These are phyloP conservation scores for Raphanus sativus DNA, from an alignment of 345 rosid genomes.

Conservation along the genomic window DNA sequence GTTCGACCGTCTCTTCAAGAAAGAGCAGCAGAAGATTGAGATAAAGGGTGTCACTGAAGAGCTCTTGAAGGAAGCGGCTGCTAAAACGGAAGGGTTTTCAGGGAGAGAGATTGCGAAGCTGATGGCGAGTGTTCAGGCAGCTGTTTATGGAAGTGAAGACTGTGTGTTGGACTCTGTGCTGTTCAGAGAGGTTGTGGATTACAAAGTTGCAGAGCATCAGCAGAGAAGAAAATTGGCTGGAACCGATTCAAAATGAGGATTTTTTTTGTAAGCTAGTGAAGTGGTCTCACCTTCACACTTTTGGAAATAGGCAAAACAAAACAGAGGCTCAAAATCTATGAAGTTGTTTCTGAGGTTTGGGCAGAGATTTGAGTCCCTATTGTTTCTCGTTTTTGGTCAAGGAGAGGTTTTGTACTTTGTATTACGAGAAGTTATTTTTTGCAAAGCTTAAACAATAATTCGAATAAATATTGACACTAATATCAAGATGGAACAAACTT, in stretches of 20 bases:
- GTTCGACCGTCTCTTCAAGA: constrained; percentile 58
- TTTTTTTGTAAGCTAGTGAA: neutral
- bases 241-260: constrained; percentile 26
- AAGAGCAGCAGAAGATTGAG: constrained; percentile 69
- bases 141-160: constrained; percentile 84
- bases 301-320: neutral
- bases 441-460: neutral
- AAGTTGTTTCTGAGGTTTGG: constrained; percentile 8
- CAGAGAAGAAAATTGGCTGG: constrained; percentile 76
- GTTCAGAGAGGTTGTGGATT: constrained; percentile 88
- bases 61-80: constrained; percentile 78
- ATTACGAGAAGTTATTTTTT: neutral
- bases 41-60: constrained; percentile 75
- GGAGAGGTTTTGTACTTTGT: constrained; percentile 20
- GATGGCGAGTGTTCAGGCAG: constrained; percentile 95
- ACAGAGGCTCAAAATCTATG: neutral
- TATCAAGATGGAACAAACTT: neutral
- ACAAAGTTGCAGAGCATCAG: constrained; percentile 92
- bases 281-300: constrained; percentile 11
- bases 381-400: constrained; percentile 18
- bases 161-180: constrained; percentile 73
- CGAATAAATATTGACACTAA: neutral
- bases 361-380: constrained; percentile 15
- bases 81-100: constrained; percentile 81
- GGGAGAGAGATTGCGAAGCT: constrained; percentile 93